A percentile compares a stretch with the other conserved stretches of the same genome.
phyloP scores from a whole-genome alignment of 768 basidiomycete genomes.

The Termitomyces sp. region DNA sequence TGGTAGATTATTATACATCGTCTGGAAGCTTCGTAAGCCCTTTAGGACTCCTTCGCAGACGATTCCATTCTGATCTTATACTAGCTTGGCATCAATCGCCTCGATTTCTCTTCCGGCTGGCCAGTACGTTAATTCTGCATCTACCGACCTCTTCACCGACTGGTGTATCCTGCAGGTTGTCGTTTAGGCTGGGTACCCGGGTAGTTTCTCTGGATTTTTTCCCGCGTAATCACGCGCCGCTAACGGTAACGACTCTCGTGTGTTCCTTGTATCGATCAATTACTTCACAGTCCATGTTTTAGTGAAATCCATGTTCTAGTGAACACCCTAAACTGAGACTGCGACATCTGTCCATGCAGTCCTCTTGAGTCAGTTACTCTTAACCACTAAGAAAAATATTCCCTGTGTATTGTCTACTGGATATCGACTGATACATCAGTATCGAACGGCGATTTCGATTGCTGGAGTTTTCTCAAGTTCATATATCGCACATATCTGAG shows the following conservation, averaged over 20 bases:
- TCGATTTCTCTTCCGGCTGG: constrained; percentile 49
- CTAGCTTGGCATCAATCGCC: constrained; percentile 42
- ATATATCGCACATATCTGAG: too few relatives aligned
- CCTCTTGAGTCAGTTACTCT: neutral
- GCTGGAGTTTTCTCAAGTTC: too few relatives aligned
- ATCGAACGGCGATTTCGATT: too few relatives aligned
- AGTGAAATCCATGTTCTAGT: too few relatives aligned
- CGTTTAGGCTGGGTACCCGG: neutral
- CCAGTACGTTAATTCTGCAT: constrained; percentile 27
- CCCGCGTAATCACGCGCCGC: neutral
- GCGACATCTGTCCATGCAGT: neutral
- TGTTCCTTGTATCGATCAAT: neutral
- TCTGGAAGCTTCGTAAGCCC: constrained; percentile 37
- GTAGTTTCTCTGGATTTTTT: neutral
- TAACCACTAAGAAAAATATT: neutral
- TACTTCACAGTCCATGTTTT: neutral
- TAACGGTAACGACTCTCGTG: neutral
- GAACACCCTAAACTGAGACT: too few relatives aligned
- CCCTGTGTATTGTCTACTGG: neutral
- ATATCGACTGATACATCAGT: neutral
- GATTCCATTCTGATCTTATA: neutral
- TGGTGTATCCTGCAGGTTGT: neutral
- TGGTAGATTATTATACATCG: constrained; percentile 47
- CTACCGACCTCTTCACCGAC: neutral
- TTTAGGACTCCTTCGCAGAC: neutral